Base-by-base conservation (phyloP, 495 filamentous ascomycete genomes). In the Hyaloscypha finlandica region DNA sequence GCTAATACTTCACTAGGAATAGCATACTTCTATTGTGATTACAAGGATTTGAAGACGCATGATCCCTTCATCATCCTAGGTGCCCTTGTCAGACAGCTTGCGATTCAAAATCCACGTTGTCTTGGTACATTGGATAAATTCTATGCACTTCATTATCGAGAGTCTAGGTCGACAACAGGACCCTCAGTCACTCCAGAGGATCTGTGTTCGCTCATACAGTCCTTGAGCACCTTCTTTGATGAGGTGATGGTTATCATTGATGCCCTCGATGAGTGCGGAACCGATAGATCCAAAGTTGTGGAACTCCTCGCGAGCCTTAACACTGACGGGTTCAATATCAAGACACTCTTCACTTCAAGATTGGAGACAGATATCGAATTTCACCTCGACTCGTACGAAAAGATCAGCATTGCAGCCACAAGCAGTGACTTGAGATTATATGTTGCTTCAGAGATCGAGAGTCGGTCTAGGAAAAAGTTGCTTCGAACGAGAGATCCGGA, bases 21-120 rank as follows among this genome's bases (percentile, higher is more conserved):
- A 9, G 61, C 61, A 30, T 63, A 52, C 30, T 63, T 63, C 30
- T 63, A 63, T 54, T 63, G 61, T 33, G 61, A 63, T 22, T 63
- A 63, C 25, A 52, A 63, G n/a, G 61, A 63, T 33, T n/a, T 22
- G 9, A 52, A 31, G 25, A 63, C 25, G 29, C 61, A 63, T 11
- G 42, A 52, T 11, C 61, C 61, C 9, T n/a, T 52, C 5, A 54
- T 45, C 2, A 53, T 63, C 4, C 19, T 63, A 6, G 61, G 42
- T 5, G 35, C 61, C 14, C 16, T 63, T 22, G 61, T 42, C 16
- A 32, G 20, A 30, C 61, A 63, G 19, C 37, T 63, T 16, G 61
- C 45, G 29, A 19, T 29, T 30, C 61, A 63, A 20, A 31, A 63
- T 32, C 16, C 53, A 8, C 53, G 53, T 0, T 29, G 53, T n/a